A percentile compares a stretch with the other conserved stretches of the same genome.
Evolutionary conservation across 306 rosid genomes (phyloP).

Genomic region (Inga laurina): DNA sequence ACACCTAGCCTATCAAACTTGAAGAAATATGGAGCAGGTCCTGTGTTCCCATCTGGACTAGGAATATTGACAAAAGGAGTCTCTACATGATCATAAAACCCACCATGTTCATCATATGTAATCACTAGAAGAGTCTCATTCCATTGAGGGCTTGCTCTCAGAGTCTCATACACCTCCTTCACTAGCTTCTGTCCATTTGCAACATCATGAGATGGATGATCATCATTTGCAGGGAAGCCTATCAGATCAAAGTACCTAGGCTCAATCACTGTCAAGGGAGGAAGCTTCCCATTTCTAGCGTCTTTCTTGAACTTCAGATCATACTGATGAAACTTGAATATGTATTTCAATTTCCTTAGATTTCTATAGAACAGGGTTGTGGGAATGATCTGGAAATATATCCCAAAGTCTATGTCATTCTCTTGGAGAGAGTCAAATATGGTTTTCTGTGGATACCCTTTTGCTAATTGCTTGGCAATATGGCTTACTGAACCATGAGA

Average conservation of each 20-base stretch:
- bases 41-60: conserved; percentile 92
- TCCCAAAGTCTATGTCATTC: conserved; percentile 65
- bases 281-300: conserved; percentile 84
- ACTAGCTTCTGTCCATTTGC: conserved; percentile 5
- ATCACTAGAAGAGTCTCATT: conserved; percentile 73
- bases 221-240: conserved; percentile 85
- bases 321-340: conserved; percentile 75
- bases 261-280: conserved; percentile 86
- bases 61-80: conserved; percentile 89
- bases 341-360: conserved; percentile 78
- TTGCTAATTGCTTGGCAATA: conserved; percentile 75
- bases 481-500: conserved; percentile 97
- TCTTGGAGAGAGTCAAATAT: conserved; percentile 85
- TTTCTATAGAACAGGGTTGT: conserved; percentile 86
- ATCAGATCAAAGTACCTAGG: conserved; percentile 82
- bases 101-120: conserved; percentile 97
- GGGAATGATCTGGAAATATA: conserved; percentile 84
- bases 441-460: conserved; percentile 91
- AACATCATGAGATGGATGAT: conserved; percentile 96
- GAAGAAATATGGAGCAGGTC: conserved; percentile 96
- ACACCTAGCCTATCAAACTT: conserved; percentile 96
- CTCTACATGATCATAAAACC: conserved; percentile 85
- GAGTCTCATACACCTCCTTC: conserved; percentile 4
- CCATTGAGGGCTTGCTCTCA: conserved; percentile 13
- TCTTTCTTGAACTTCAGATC: conserved; percentile 76